Evolutionary conservation across 805 yeast genomes (phyloP).

Genomic region (Schwanniomyces polymorphus): DNA sequence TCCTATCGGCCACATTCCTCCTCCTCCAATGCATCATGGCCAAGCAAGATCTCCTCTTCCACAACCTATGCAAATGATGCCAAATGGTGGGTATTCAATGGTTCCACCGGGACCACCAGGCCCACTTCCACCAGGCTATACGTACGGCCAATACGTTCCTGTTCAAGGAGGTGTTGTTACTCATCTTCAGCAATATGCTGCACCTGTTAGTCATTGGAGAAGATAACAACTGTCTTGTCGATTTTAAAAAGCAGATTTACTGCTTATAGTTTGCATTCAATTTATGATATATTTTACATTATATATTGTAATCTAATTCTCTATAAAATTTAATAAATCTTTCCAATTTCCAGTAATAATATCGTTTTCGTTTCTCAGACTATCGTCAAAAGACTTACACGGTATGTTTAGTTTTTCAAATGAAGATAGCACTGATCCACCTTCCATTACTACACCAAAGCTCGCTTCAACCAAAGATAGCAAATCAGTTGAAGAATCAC

Average conservation of each 20-base stretch:
- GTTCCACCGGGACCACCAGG: slow-evolving; percentile 22
- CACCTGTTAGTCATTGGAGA: slow-evolving; percentile 26
- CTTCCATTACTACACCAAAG: slow-evolving; percentile 46
- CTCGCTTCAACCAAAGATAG: slow-evolving; percentile 48
- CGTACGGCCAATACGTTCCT: slow-evolving; percentile 38
- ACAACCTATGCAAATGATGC: slow-evolving; percentile 12
- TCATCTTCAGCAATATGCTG: slow-evolving; percentile 10
- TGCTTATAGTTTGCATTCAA: background rate
- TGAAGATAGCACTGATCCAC: slow-evolving; percentile 27
- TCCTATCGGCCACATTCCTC: slow-evolving; percentile 7
- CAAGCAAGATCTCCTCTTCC: slow-evolving; percentile 6
- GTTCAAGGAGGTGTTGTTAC: slow-evolving; percentile 29
- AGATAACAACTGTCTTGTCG: too few relatives aligned
- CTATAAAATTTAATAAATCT: slow-evolving; percentile 3
- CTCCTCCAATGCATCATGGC: slow-evolving; percentile 8
- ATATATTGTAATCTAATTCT: background rate
- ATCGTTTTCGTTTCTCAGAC: background rate
- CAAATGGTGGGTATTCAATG: slow-evolving; percentile 14
- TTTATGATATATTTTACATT: background rate
- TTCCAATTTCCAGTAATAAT: slow-evolving; percentile 10
- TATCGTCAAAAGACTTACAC: background rate
- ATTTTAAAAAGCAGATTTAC: background rate
- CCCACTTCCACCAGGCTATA: slow-evolving; percentile 35
- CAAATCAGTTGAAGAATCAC: slow-evolving; percentile 65
- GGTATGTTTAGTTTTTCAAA: slow-evolving; percentile 5